Evolutionary conservation across 176 grass and related monocot genomes (phyloP).

Genomic region (Zoysia pacifica): DNA sequence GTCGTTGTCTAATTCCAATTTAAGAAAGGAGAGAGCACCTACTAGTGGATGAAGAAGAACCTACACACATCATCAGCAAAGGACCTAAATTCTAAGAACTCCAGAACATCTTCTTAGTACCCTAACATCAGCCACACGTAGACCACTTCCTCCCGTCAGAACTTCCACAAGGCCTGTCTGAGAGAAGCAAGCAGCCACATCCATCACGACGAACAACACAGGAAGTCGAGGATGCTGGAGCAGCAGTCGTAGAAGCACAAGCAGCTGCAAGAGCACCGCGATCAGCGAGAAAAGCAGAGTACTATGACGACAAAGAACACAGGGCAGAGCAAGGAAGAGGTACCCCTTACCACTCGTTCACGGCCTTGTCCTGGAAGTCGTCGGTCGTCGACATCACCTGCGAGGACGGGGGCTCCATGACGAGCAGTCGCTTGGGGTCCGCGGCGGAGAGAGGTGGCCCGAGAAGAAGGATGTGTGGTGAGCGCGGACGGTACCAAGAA

Average conservation of each 20-base stretch:
- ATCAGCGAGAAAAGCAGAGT: not conserved
- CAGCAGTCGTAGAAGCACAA: conserved; percentile 74
- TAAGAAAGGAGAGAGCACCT: too few species aligned
- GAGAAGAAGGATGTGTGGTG: not conserved
- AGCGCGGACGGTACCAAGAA: not conserved
- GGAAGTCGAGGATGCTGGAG: conserved; percentile 60
- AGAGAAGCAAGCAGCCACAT: not conserved
- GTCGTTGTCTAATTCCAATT: too few species aligned
- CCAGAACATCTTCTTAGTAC: not conserved
- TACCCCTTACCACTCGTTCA: conserved; percentile 54
- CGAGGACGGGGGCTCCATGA: conserved; percentile 62
- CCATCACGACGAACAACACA: conserved; percentile 60
- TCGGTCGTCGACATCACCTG: conserved; percentile 50
- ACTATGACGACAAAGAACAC: not conserved
- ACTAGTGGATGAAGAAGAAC: not conserved
- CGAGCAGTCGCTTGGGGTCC: not conserved
- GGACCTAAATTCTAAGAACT: not conserved
- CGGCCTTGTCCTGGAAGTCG: conserved; percentile 56
- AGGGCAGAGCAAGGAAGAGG: not conserved
- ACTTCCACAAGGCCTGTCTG: too few species aligned
- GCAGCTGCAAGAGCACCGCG: conserved; percentile 39
- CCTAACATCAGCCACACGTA: not conserved
- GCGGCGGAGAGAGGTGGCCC: not conserved
- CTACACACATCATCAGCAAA: conserved; percentile 6
- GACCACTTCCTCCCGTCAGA: not conserved